These are phyloP conservation scores for Fistulifera solaris DNA, from an alignment of 108 stramenopile species.

Conservation along the genomic window DNA sequence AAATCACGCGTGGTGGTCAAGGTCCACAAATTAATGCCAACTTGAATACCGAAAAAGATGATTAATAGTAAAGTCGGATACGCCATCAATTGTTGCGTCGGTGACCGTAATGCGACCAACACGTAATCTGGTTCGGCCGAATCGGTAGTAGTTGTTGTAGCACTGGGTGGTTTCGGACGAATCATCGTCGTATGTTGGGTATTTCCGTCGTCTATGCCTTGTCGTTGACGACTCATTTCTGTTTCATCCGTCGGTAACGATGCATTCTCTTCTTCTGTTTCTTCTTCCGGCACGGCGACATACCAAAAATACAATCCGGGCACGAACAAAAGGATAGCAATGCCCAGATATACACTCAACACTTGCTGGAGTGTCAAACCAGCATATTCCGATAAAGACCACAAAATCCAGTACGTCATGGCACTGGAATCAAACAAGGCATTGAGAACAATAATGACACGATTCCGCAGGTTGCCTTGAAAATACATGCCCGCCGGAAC, in stretches of 20 bases:
- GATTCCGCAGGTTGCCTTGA: not conserved
- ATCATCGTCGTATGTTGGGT: not conserved
- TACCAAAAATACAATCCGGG: constrained; percentile 16
- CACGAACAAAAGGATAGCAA: constrained; percentile 12
- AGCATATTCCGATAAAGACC: constrained; percentile 11
- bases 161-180: not conserved
- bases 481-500: constrained; percentile 4
- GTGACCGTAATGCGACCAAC: constrained; percentile 15
- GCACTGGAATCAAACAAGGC: constrained; percentile 34
- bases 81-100: constrained; percentile 17
- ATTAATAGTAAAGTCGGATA: constrained; percentile 16
- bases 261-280: not conserved
- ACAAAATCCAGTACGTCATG: constrained; percentile 29
- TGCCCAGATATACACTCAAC: constrained; percentile 15
- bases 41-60: constrained; percentile 29
- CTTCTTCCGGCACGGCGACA: not conserved
- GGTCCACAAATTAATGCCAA: constrained; percentile 13
- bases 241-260: not conserved
- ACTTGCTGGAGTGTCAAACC: not conserved
- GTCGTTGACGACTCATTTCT: not conserved
- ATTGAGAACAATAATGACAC: constrained; percentile 32
- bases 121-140: constrained; percentile 6
- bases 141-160: not conserved
- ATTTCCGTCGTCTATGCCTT: not conserved
- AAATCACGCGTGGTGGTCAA: constrained; percentile 32